A percentile compares a stretch with the other conserved stretches of the same genome.
phyloP scores from a whole-genome alignment of 192 early-diverging fungal genomes.

The Entomortierella parvispora region DNA sequence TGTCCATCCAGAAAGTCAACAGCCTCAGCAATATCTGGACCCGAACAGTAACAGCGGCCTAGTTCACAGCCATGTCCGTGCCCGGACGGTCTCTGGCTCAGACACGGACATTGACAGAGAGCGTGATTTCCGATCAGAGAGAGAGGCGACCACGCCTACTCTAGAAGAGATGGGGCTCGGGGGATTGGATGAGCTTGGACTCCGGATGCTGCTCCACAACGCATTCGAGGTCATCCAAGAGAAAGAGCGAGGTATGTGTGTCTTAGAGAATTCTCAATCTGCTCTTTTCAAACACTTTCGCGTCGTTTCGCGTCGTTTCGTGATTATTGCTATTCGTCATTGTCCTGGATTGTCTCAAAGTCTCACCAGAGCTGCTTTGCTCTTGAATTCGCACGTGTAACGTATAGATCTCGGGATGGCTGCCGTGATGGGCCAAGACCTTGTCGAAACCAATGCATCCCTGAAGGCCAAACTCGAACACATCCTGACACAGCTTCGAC shows the following conservation, averaged over 20 bases:
- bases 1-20: background rate
- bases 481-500: conserved; percentile 29
- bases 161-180: conserved; percentile 30
- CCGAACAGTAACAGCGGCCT: background rate
- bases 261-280: no score
- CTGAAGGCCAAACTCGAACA: conserved; percentile 34
- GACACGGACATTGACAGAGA: conserved; percentile 1
- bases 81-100: background rate
- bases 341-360: conserved; percentile 8
- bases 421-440: conserved; percentile 35
- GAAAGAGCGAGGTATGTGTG: conserved; percentile 34
- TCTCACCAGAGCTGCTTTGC: no score
- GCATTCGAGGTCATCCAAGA: conserved; percentile 38
- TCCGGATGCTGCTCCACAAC: conserved; percentile 32
- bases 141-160: conserved; percentile 9
- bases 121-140: background rate
- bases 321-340: background rate
- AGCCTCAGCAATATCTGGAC: background rate
- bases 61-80: no score
- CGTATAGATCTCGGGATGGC: conserved; percentile 37
- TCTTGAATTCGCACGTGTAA: no score
- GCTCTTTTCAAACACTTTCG: background rate
- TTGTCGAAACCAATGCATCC: conserved; percentile 21
- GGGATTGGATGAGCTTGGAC: conserved; percentile 13
- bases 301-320: background rate